Evolutionary conservation across 1,284 basidiomycete species (phyloP), one percentile per base, ranked within the genome.

Genomic region (Cutaneotrichosporon dermatis): DNA sequence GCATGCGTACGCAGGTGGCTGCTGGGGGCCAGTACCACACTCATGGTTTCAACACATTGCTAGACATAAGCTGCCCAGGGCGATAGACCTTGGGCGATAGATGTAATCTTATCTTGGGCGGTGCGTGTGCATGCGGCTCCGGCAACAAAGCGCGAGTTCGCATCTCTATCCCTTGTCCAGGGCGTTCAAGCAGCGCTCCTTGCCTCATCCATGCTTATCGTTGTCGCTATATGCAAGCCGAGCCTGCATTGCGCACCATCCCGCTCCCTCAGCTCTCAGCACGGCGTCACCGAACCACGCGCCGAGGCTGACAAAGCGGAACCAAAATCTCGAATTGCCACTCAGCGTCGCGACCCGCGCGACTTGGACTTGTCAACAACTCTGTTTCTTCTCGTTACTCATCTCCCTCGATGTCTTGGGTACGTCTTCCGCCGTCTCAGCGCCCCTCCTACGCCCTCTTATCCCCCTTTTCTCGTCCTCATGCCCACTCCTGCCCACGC

Each of bases 361-460:
- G 25, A 25, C 25, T 25, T 25, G 25, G 25, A 4, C 34, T 4
- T n/a, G 8, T 16, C 35, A 10, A 10, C 48, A 36, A n/a, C 35
- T 36, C 15, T 39, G 7, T 8, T 11, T n/a, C 15, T 16, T 12
- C 39, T 35, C 13, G 10, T 16, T n/a, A 10, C 9, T 25, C 25
- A 8, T 43, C 12, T 9, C 8, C 33, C 33, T 41, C 33, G 16
- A 61, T 61, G 60, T 62, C 61, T 4, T 62, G 61, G 61, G 61
- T 59, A 42, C 25, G 61, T 48, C 4, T 1, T 4, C 10, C 25
- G 25, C 25, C 25, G 25, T 25, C 25, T 25, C 2, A 25, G 25
- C 25, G 25, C 25, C 25, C 25, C 25, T 25, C 25, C 25, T 25
- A 25, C 25, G 25, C 25, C 25, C 25, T 25, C 25, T 25, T 25